Conservation (phyloP, 257 asterid genomes). For the Penstemon davidsonii region DNA sequence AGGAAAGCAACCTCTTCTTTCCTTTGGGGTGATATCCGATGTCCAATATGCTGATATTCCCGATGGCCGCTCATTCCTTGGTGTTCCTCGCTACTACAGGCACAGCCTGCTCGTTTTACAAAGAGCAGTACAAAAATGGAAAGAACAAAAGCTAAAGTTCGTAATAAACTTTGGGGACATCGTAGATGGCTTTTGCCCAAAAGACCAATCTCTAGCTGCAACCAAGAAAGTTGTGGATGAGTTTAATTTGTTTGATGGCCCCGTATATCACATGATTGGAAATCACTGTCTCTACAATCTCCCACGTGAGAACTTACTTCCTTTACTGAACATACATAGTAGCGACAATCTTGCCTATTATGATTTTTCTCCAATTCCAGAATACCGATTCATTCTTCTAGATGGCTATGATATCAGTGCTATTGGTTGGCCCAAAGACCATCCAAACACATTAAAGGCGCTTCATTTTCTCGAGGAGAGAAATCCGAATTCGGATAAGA, state of each 20-base stretch:
- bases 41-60: constrained; percentile 96
- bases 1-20: constrained; percentile 67
- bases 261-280: constrained; percentile 90
- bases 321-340: constrained; percentile 57
- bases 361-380: constrained; percentile 80
- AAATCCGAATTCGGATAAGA: constrained; percentile 82
- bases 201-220: constrained; percentile 62
- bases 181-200: constrained; percentile 88
- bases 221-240: constrained; percentile 48
- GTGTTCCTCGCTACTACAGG: constrained; percentile 91
- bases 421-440: constrained; percentile 85
- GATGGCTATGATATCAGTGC: constrained; percentile 89
- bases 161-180: constrained; percentile 82
- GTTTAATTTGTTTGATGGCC: constrained; percentile 55
- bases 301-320: constrained; percentile 80
- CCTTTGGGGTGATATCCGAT: constrained; percentile 94
- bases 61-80: constrained; percentile 83
- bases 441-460: constrained; percentile 64
- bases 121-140: constrained; percentile 72
- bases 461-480: constrained; percentile 54
- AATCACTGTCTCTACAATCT: constrained; percentile 96
- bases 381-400: constrained; percentile 72
- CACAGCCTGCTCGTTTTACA: constrained; percentile 74
- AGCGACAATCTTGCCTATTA: constrained; percentile 58
- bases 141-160: constrained; percentile 47